phyloP scores from a whole-genome alignment of 2,329 filamentous ascomycete species.

The Leptographium galeiforme region DNA sequence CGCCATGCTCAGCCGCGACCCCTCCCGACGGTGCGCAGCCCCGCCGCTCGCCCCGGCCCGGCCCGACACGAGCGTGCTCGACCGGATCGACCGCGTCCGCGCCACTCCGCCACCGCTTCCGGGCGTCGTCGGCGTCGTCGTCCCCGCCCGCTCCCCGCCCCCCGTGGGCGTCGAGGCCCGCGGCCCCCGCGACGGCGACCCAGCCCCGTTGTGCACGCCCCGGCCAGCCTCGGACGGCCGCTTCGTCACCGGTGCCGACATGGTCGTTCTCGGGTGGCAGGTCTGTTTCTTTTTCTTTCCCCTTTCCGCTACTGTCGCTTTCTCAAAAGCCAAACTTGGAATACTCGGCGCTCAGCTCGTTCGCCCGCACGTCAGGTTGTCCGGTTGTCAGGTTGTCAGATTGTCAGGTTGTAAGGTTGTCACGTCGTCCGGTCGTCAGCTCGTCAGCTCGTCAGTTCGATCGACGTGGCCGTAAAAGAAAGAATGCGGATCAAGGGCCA shows the following conservation, averaged over 20 bases:
- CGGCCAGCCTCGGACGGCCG: conserved; percentile 36
- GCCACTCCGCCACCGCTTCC: conserved; percentile 20
- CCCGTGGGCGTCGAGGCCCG: not conserved
- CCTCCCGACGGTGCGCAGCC: conserved; percentile 44
- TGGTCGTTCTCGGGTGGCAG: conserved; percentile 12
- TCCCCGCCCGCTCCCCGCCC: conserved; percentile 14
- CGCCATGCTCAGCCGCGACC: conserved; percentile 30
- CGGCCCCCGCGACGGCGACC: not conserved
- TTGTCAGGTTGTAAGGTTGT: too few species aligned
- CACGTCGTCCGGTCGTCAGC: not conserved
- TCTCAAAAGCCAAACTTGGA: too few species aligned
- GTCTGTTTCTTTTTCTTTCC: too few species aligned
- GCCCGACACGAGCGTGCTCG: conserved; percentile 55
- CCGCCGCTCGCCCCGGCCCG: conserved; percentile 34
- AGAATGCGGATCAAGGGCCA: too few species aligned
- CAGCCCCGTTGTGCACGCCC: conserved; percentile 10
- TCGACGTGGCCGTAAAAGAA: too few species aligned
- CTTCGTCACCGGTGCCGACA: conserved; percentile 38
- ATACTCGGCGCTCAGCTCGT: too few species aligned
- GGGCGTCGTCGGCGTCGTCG: conserved; percentile 20
- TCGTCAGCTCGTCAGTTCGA: too few species aligned
- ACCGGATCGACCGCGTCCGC: conserved; percentile 52
- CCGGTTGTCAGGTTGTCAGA: not conserved
- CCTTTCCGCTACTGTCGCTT: too few species aligned
- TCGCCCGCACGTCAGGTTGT: too few species aligned